A percentile compares a stretch with the other conserved stretches of the same genome.
Evolutionary conservation across 306 rosid genomes (phyloP).

Genomic region (Cucurbita pepo): DNA sequence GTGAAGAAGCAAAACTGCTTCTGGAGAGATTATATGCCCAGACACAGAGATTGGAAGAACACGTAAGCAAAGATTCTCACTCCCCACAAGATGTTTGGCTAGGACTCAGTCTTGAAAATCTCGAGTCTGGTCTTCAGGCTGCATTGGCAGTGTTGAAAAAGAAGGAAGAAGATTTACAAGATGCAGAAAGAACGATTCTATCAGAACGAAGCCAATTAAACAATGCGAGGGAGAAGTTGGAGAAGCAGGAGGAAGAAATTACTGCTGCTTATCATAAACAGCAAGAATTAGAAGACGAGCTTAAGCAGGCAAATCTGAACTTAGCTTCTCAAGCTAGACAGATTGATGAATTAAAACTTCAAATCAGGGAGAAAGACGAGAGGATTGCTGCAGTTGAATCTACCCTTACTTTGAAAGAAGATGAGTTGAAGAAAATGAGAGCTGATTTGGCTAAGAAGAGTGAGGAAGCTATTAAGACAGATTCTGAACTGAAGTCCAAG

Average conservation of each 20-base stretch:
- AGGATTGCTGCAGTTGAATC: constrained; percentile 23
- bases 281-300: constrained; percentile 40
- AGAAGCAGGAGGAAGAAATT: constrained; percentile 52
- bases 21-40: constrained; percentile 70
- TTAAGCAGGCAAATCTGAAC: constrained; percentile 39
- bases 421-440: constrained; percentile 43
- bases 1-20: constrained; percentile 64
- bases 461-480: constrained; percentile 33
- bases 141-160: constrained; percentile 43
- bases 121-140: constrained; percentile 63
- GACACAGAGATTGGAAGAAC: constrained; percentile 62
- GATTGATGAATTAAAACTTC: constrained; percentile 51
- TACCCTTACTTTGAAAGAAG: constrained; percentile 41
- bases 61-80: constrained; percentile 22
- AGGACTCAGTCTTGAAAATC: constrained; percentile 34
- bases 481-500: constrained; percentile 41
- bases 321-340: constrained; percentile 51
- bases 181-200: constrained; percentile 45
- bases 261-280: constrained; percentile 37
- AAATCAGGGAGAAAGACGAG: constrained; percentile 33
- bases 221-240: constrained; percentile 54
- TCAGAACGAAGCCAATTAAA: constrained; percentile 41
- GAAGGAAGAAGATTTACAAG: constrained; percentile 70
- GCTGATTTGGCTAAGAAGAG: constrained; percentile 35
- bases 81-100: constrained; percentile 23